Evolutionary conservation across 306 rosid species (phyloP), one percentile per base, ranked within the genome.

Genomic region (Hippophae rhamnoides): DNA sequence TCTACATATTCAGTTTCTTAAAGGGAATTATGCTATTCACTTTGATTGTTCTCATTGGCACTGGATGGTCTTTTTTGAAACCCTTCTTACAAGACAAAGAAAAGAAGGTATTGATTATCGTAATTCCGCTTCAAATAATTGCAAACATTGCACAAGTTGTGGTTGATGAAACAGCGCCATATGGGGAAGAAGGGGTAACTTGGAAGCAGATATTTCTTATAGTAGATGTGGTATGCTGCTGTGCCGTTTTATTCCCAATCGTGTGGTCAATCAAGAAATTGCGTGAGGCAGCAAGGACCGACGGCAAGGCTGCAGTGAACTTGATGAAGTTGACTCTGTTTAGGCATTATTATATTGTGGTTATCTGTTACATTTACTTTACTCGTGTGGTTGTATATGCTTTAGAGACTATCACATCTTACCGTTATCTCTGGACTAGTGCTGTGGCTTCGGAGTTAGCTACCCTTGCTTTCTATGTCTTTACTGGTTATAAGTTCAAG

Each of bases 211-310:
- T 90, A 5, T 87, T 90, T 51, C 60, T 90, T 67, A 94, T 90
- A 10, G 97, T 90, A 5, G 97, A 90, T 59, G 97, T 90, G 5
- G 73, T 90, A 6, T 90, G 97, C 48, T 90, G 97, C 68, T 90
- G 97, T 27, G 97, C 97, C 0, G 96, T 90, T 40, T 64, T 90
- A 62, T 90, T 90, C 69, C 97, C 97, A 3, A 90, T 90, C 49
- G 95, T 90, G 6, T 90, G 97, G 97, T 90, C 97, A 3, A 90
- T 90, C 58, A 90, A 90, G 83, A 90, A 90, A 72, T 81, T 90
- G 38, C 89, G 97, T 0, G 97, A 90, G 69, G 97, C 97, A 0
- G 97, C 97, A 0, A 74, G 95, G 70, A 84, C 97, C 0, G 96
- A 90, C 31, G 97, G 97, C 41, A 90, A 90, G 66, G 97, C 97